Percentiles rank a stretch among this genome's conserved stretches.
These are phyloP conservation scores for Zizania palustris DNA, from an alignment of 202 grass and related monocot genomes.

Conservation along the genomic window DNA sequence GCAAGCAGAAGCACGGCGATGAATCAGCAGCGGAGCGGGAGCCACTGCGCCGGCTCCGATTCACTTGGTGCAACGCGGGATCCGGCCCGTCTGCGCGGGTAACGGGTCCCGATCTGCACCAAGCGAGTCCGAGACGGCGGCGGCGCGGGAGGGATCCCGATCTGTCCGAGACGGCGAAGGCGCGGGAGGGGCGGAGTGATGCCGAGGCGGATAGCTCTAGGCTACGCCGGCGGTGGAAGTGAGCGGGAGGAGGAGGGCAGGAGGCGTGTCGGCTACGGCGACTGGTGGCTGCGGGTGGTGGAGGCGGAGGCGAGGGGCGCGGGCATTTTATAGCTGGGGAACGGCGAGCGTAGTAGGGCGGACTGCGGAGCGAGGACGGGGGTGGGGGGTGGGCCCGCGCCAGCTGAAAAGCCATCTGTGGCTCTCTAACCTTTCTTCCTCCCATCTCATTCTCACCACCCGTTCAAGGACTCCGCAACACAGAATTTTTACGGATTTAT, in stretches of 20 bases:
- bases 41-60: constrained; percentile 82
- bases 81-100: constrained; percentile 47
- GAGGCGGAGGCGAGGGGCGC: not conserved
- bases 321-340: constrained; percentile 45
- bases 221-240: too few relatives aligned
- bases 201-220: not conserved
- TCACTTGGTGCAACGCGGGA: constrained; percentile 99
- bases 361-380: too few relatives aligned
- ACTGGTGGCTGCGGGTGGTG: not conserved
- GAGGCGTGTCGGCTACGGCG: constrained; percentile 23
- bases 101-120: constrained; percentile 98
- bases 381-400: too few relatives aligned
- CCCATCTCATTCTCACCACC: too few relatives aligned
- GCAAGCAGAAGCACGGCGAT: not conserved
- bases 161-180: constrained; percentile 87
- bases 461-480: too few relatives aligned
- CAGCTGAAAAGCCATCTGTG: too few relatives aligned
- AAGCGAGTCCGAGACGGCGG: constrained; percentile 95
- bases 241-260: not conserved
- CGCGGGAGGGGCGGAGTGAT: not conserved
- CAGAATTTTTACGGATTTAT: too few relatives aligned
- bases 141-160: constrained; percentile 72
- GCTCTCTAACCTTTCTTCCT: too few relatives aligned
- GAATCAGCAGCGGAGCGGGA: not conserved
- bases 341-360: constrained; percentile 9